Evolutionary conservation across 2,329 filamentous ascomycete species (phyloP), one percentile per base, ranked within the genome.

Genomic region (Monilinia polystroma): DNA sequence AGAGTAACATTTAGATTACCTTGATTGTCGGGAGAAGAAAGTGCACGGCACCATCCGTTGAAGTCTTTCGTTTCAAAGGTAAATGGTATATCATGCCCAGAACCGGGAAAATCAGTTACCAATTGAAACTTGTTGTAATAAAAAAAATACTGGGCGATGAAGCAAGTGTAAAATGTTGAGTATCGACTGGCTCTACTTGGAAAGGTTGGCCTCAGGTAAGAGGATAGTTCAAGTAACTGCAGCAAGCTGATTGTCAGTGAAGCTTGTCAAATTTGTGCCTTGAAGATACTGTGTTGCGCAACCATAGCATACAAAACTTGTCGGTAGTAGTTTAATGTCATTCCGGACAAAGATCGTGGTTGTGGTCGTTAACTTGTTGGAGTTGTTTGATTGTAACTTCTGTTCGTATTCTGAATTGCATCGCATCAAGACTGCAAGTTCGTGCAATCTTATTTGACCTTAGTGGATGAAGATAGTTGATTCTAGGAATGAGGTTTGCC

Each of bases 291-390:
- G 29, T 20, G 32, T 54, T 32, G 35, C n/a, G 54, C 23, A 41
- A 56, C 8, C n/a, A 56, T 12, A 56, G 35, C n/a, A 41, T 41
- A n/a, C 54, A 3, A 56, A 18, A 41, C 32, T 57, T 43, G 3
- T 57, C 14, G 14, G 20, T 10, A 18, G 43, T 59, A 59, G 56
- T 59, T 47, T 59, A 23, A 35, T 59, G 43, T 59, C 26, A 47
- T 59, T 59, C 56, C 41, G 26, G 56, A 59, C 43, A 16, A 32
- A 59, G 18, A 32, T 3, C 18, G 18, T 32, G 43, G 23, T 8
- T 10, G 3, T 47, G 16, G 6, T 11, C 7, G 29, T 32, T 20
- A 5, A 54, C 52, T 54, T 3, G 26, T 20, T 4, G 14, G 10
- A 18, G 12, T 51, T 23, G 10, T 41, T 41, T 41, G 14, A 41